Percentiles rank a stretch among this genome's conserved stretches.
These are phyloP conservation scores for Microthlaspi erraticum DNA, from an alignment of 345 rosid species.

Conservation along the genomic window DNA sequence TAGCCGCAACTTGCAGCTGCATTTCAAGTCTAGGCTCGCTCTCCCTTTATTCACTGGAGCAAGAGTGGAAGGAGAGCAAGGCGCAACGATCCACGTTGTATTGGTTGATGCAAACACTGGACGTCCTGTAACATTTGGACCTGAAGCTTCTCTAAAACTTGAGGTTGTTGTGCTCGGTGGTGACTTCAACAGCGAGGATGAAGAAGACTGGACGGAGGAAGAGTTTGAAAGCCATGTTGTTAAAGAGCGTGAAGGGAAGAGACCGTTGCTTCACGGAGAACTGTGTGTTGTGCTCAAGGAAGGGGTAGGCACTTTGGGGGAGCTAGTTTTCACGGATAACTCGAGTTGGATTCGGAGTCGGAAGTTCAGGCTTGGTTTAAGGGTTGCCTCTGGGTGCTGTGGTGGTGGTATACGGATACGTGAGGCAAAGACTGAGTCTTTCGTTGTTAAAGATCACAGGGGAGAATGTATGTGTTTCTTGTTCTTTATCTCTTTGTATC, in stretches of 20 bases:
- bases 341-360: conserved; percentile 97
- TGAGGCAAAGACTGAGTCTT: conserved; percentile 95
- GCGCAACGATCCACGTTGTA: conserved; percentile 80
- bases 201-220: conserved; percentile 83
- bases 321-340: conserved; percentile 81
- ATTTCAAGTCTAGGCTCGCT: conserved; percentile 76
- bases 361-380: conserved; percentile 88
- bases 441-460: conserved; percentile 87
- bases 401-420: conserved; percentile 78
- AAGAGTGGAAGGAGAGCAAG: conserved; percentile 98
- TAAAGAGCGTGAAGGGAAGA: conserved; percentile 91
- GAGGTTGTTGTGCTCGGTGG: conserved; percentile 94
- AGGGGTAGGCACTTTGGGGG: conserved; percentile 91
- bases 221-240: conserved; percentile 89
- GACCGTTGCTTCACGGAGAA: conserved; percentile 84
- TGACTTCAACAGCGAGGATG: conserved; percentile 84
- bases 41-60: conserved; percentile 97
- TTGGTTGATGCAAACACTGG: conserved; percentile 66
- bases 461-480: conserved; percentile 66
- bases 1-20: conserved; percentile 71
- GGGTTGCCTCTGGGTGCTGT: conserved; percentile 65
- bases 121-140: conserved; percentile 69
- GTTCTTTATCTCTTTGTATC: neutral
- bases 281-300: conserved; percentile 81
- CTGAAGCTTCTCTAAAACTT: conserved; percentile 70